A percentile compares a stretch with the other conserved stretches of the same genome.
Evolutionary conservation across 768 basidiomycete species (phyloP).

Genomic region (Mycena rebaudengoi): DNA sequence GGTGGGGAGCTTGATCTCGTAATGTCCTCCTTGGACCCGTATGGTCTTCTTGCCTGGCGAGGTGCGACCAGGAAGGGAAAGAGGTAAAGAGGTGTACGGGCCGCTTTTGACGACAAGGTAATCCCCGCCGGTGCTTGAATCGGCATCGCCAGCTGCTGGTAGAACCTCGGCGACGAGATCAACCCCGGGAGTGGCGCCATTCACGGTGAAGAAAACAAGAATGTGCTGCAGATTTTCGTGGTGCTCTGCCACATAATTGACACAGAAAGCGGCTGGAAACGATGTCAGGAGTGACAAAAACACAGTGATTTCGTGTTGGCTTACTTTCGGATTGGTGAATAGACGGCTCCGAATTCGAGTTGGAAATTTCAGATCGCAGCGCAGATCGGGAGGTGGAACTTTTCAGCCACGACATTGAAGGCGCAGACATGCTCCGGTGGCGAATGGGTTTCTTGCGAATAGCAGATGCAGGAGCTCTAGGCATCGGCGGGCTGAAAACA

Average conservation of each 20-base stretch:
- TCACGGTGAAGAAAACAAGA: slow-evolving; percentile 74
- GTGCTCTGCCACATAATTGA: slow-evolving; percentile 72
- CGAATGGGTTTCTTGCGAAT: slow-evolving; percentile 44
- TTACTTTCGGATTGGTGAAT: slow-evolving; percentile 31
- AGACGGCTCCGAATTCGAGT: slow-evolving; percentile 20
- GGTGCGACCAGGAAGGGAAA: slow-evolving; percentile 64
- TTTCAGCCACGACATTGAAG: slow-evolving; percentile 66
- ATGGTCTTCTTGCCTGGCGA: slow-evolving; percentile 69
- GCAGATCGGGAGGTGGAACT: slow-evolving; percentile 42
- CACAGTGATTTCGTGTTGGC: not conserved
- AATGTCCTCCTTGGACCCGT: slow-evolving; percentile 63
- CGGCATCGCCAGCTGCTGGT: slow-evolving; percentile 49
- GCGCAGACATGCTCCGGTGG: slow-evolving; percentile 66
- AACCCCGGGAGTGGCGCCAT: slow-evolving; percentile 54
- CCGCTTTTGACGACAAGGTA: slow-evolving; percentile 71
- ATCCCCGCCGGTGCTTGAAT: slow-evolving; percentile 54
- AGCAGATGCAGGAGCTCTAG: slow-evolving; percentile 18
- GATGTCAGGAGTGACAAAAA: slow-evolving; percentile 4
- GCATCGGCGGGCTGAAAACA: slow-evolving; percentile 15
- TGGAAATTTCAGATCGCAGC: slow-evolving; percentile 29
- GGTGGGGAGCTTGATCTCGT: slow-evolving; percentile 75
- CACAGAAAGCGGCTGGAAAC: slow-evolving; percentile 48
- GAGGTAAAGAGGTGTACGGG: slow-evolving; percentile 62
- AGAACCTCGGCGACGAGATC: slow-evolving; percentile 76
- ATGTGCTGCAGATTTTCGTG: slow-evolving; percentile 88